Evolutionary conservation across 352 stramenopile species (phyloP).

Genomic region (Pythium dissotocum): DNA sequence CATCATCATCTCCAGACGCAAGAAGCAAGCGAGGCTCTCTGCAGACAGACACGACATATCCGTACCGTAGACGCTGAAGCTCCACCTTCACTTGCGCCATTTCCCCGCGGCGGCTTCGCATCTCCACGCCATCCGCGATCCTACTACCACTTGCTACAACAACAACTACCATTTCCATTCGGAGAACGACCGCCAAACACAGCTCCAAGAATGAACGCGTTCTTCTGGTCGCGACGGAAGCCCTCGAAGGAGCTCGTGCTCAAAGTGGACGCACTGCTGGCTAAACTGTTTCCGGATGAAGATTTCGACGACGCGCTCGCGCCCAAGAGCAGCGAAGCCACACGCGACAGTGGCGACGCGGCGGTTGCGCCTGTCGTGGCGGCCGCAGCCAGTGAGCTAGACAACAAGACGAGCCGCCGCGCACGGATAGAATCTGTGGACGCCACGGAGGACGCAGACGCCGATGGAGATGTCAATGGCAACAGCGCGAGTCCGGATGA

Average conservation of each 20-base stretch:
- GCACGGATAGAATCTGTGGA: constrained; percentile 38
- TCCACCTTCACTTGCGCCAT: background rate
- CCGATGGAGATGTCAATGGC: constrained; percentile 28
- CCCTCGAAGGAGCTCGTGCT: constrained; percentile 75
- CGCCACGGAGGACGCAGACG: constrained; percentile 21
- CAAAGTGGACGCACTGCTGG: constrained; percentile 61
- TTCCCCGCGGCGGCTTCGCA: background rate
- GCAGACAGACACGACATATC: background rate
- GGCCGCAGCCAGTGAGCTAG: constrained; percentile 11
- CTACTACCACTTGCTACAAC: background rate
- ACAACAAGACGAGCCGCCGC: constrained; percentile 18
- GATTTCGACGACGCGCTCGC: constrained; percentile 55
- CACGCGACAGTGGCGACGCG: constrained; percentile 21
- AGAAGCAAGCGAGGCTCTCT: too few species aligned
- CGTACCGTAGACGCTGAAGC: background rate
- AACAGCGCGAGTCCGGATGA: constrained; percentile 41
- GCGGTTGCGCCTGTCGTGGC: constrained; percentile 19
- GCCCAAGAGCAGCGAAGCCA: constrained; percentile 34
- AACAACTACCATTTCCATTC: background rate
- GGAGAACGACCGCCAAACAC: background rate
- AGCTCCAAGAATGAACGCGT: constrained; percentile 55
- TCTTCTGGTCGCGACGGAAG: constrained; percentile 77
- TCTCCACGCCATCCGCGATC: background rate
- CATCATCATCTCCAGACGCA: background rate
- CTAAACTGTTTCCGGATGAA: constrained; percentile 60